These are phyloP conservation scores for Botrytis fabae DNA, from an alignment of 2,329 filamentous ascomycete genomes.

Conservation along the genomic window DNA sequence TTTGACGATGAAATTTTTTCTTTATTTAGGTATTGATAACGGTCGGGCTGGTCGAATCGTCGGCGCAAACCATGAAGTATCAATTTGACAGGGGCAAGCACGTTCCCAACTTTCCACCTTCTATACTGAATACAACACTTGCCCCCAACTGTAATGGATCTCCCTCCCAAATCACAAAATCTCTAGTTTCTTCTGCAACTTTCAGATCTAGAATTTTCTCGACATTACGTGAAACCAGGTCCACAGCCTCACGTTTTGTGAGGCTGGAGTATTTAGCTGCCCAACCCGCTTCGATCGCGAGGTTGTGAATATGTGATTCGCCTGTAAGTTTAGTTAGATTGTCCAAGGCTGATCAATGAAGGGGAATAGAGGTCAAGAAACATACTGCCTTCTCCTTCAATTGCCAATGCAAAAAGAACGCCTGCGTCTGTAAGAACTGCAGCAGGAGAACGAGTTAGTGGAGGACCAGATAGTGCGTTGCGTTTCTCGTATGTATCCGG, in stretches of 20 bases:
- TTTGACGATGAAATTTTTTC: not conserved
- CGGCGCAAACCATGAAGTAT: not conserved
- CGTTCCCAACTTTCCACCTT: constrained; percentile 37
- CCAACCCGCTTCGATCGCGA: constrained; percentile 45
- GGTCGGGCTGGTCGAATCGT: not conserved
- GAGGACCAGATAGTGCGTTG: constrained; percentile 46
- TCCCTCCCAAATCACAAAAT: constrained; percentile 48
- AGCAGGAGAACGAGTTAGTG: constrained; percentile 45
- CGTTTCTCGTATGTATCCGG: constrained; percentile 43
- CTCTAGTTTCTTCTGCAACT: constrained; percentile 38
- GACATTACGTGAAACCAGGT: constrained; percentile 45
- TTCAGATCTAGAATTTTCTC: constrained; percentile 45
- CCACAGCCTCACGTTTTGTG: constrained; percentile 41
- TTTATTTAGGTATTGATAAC: not conserved
- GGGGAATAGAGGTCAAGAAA: not conserved
- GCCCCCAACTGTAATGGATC: constrained; percentile 46
- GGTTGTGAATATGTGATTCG: constrained; percentile 45
- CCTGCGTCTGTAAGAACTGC: constrained; percentile 45
- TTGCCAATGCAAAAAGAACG: constrained; percentile 43
- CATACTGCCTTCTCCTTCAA: constrained; percentile 35
- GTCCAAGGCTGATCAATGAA: not conserved
- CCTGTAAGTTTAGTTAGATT: constrained; percentile 25
- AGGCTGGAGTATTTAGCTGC: constrained; percentile 45
- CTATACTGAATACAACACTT: constrained; percentile 44
- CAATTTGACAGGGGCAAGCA: constrained; percentile 42